A percentile compares a stretch with the other conserved stretches of the same genome.
Evolutionary conservation across 2,329 filamentous ascomycete genomes (phyloP).

Genomic region (Phyllosticta citribraziliensis): DNA sequence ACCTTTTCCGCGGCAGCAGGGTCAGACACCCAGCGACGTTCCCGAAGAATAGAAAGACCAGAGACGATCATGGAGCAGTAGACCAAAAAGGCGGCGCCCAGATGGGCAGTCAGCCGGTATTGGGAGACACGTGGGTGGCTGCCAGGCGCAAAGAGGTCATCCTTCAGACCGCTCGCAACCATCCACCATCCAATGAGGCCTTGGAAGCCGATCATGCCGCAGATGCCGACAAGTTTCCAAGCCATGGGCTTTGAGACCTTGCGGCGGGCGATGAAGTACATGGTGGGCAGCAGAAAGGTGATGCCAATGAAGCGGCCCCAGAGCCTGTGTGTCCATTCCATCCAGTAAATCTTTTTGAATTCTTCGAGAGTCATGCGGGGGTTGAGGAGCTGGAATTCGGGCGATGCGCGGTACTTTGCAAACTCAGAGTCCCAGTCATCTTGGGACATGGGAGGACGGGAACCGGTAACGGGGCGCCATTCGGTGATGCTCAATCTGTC

Average conservation of each 20-base stretch:
- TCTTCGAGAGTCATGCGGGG: conserved; percentile 85
- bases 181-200: conserved; percentile 99
- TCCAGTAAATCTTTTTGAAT: conserved; percentile 98
- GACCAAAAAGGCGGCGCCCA: conserved; percentile 83
- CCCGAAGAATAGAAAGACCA: conserved; percentile 73
- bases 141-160: conserved; percentile 87
- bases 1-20: conserved; percentile 52
- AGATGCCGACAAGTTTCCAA: conserved; percentile 68
- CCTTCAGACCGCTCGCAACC: conserved; percentile 92
- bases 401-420: conserved; percentile 80
- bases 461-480: conserved; percentile 95
- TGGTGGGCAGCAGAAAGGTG: conserved; percentile 76
- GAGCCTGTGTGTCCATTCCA: conserved; percentile 95
- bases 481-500: conserved; percentile 88
- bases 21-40: conserved; percentile 54
- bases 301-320: conserved; percentile 91
- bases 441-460: conserved; percentile 67
- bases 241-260: conserved; percentile 73
- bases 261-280: conserved; percentile 76
- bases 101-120: conserved; percentile 82
- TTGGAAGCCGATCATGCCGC: conserved; percentile 84
- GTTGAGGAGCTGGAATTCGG: conserved; percentile 88
- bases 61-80: conserved; percentile 93
- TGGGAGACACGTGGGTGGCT: conserved; percentile 88
- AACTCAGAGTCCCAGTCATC: conserved; percentile 91